Evolutionary conservation across 1,284 basidiomycete species (phyloP), one percentile per base, ranked within the genome.

Genomic region (Amylostereum areolatum): DNA sequence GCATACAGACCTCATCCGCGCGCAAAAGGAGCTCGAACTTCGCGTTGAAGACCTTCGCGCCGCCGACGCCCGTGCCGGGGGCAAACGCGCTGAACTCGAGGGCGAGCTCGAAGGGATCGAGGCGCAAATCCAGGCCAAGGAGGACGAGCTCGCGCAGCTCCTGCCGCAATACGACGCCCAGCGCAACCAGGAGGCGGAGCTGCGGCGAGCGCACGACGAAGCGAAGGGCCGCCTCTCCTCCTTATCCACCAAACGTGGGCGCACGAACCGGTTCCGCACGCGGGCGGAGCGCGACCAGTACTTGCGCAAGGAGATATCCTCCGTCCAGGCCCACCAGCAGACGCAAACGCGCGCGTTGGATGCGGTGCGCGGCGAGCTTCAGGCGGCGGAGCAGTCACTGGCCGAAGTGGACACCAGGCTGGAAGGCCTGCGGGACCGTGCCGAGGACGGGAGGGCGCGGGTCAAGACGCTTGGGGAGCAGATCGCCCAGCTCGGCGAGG

Each of bases 211-310:
- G 27, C 75, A 95, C 55, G 91, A 93, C 53, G 80, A 84, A 37
- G 82, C 83, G 0, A 78, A 79, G 45, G 83, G 87, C 0, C 77
- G 75, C 45, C 71, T 97, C 3, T 74, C 79, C 1, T 81, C 85
- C 0, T 71, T 97, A 1, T 91, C 87, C 61, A 84, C 89, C 6
- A 97, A 97, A 63, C 91, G 92, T 63, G 92, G 92, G 1, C 86
- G 95, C 29, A 74, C 87, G 28, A 80, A 83, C 46, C 89, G 89
- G 58, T 97, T 96, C 71, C 71, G 80, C n/a, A 89, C 87, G 10
- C 83, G 85, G 61, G 75, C 77, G 0, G 92, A 93, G 57, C 83
- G 94, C 10, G 94, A 97, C 62, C 67, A 74, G 24, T 95, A 81
- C 61, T 73, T 97, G 29, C 75, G 70, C 12, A 73, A 77, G 11